Evolutionary conservation across 2,329 filamentous ascomycete species (phyloP).

Genomic region (Penicillium sp.): DNA sequence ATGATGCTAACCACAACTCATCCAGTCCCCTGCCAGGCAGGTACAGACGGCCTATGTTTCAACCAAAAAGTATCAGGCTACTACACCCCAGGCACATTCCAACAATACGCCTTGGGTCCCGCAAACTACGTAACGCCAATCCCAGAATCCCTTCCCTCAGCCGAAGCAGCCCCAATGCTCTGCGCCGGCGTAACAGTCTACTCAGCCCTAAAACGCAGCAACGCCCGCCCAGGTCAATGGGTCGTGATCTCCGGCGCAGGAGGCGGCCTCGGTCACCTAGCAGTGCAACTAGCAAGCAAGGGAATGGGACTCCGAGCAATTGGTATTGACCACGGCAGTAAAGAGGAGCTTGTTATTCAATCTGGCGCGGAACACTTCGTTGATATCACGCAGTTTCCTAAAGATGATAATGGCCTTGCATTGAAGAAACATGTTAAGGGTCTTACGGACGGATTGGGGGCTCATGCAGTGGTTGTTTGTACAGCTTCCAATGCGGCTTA

Average conservation of each 20-base stretch:
- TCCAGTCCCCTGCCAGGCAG: conserved; percentile 52
- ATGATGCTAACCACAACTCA: neutral
- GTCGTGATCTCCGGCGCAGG: conserved; percentile 62
- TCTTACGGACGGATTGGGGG: conserved; percentile 52
- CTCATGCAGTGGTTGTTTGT: conserved; percentile 58
- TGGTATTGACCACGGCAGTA: conserved; percentile 64
- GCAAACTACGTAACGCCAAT: conserved; percentile 71
- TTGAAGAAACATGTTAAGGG: conserved; percentile 57
- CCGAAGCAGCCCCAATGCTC: conserved; percentile 65
- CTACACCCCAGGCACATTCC: conserved; percentile 70
- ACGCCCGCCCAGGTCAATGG: conserved; percentile 60
- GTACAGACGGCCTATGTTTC: conserved; percentile 56
- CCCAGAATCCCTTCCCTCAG: conserved; percentile 60
- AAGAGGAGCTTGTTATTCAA: conserved; percentile 57
- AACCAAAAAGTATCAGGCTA: conserved; percentile 64
- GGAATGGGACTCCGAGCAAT: conserved; percentile 66
- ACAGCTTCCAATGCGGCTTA: conserved; percentile 52
- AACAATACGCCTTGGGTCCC: conserved; percentile 65
- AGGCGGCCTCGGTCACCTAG: conserved; percentile 65
- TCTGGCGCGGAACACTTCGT: conserved; percentile 68
- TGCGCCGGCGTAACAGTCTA: conserved; percentile 71
- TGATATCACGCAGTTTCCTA: conserved; percentile 55
- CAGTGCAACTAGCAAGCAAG: conserved; percentile 59
- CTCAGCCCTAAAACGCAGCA: conserved; percentile 61
- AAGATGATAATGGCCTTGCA: conserved; percentile 48